phyloP scores from a whole-genome alignment of 2,329 filamentous ascomycete species.

The Neofusicoccum laricinum region DNA sequence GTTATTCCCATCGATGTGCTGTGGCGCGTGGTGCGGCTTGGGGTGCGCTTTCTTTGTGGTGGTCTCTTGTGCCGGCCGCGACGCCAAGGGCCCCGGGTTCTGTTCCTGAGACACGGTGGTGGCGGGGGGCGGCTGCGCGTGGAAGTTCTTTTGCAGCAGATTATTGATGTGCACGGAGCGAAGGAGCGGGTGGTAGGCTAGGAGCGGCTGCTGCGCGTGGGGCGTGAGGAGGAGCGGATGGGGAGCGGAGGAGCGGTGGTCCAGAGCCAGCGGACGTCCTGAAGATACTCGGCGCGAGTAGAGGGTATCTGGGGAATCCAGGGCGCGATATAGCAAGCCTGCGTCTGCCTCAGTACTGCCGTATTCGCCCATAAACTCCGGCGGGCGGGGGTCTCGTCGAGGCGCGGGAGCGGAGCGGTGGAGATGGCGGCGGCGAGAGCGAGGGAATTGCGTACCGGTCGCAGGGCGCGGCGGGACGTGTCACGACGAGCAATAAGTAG shows the following conservation, averaged over 20 bases:
- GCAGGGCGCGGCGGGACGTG: constrained; percentile 16
- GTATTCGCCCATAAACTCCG: constrained; percentile 24
- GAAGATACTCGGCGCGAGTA: constrained; percentile 16
- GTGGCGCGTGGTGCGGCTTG: constrained; percentile 25
- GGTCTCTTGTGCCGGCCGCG: constrained; percentile 13
- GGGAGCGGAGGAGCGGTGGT: constrained; percentile 16
- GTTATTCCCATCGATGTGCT: constrained; percentile 38
- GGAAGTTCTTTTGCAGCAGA: constrained; percentile 22
- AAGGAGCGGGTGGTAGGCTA: constrained; percentile 26
- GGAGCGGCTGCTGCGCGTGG: constrained; percentile 22
- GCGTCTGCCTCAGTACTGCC: constrained; percentile 16
- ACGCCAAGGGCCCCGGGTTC: constrained; percentile 13
- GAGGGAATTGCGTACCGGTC: constrained; percentile 15
- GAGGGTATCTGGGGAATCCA: constrained; percentile 20
- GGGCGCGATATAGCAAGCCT: constrained; percentile 20
- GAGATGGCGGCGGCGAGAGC: constrained; percentile 13
- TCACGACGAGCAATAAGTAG: constrained; percentile 11
- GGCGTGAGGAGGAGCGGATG: constrained; percentile 17
- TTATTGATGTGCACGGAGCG: constrained; percentile 28
- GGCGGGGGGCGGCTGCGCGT: constrained; percentile 26
- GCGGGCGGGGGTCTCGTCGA: constrained; percentile 3
- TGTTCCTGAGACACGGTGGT: constrained; percentile 39
- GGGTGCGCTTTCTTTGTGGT: constrained; percentile 30
- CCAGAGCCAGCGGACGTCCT: constrained; percentile 18
- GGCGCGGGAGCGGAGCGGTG: constrained; percentile 15